A percentile compares a stretch with the other conserved stretches of the same genome.
phyloP scores from a whole-genome alignment of 2,329 filamentous ascomycete species.

The Stagonosporopsis cucurbitacearum region DNA sequence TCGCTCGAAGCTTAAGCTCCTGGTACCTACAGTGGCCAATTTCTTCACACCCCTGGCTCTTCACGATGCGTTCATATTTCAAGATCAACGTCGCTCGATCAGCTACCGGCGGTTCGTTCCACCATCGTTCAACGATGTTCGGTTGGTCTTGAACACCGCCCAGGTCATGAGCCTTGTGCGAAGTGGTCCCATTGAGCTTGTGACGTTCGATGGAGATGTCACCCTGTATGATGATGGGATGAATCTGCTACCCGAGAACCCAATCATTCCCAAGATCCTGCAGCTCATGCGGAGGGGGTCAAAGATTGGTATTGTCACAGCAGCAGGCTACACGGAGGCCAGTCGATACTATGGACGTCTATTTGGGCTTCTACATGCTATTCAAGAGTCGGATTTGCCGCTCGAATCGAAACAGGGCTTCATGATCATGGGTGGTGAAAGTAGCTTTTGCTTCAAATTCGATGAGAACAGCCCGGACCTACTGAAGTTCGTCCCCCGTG shows the following conservation, averaged over 20 bases:
- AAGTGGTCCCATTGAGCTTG: conserved; percentile 74
- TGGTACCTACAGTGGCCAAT: conserved; percentile 88
- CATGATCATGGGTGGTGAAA: conserved; percentile 93
- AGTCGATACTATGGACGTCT: conserved; percentile 86
- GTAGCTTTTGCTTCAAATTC: conserved; percentile 92
- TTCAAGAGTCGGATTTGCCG: conserved; percentile 70
- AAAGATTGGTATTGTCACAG: conserved; percentile 93
- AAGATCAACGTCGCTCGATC: conserved; percentile 85
- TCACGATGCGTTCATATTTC: conserved; percentile 88
- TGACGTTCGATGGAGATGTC: conserved; percentile 97
- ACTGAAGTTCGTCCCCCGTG: conserved; percentile 68
- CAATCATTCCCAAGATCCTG: conserved; percentile 72
- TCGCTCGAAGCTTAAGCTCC: conserved; percentile 87
- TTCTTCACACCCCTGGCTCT: conserved; percentile 91
- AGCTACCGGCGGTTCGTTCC: conserved; percentile 91
- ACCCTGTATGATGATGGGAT: conserved; percentile 88
- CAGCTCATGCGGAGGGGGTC: conserved; percentile 79
- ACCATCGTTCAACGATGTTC: conserved; percentile 95
- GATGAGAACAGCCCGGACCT: conserved; percentile 68
- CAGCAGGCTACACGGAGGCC: conserved; percentile 90
- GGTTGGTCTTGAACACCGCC: conserved; percentile 90
- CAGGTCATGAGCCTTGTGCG: conserved; percentile 90
- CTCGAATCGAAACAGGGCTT: conserved; percentile 75
- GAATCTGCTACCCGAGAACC: conserved; percentile 75
- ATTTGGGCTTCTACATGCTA: conserved; percentile 82